Conservation (phyloP, 164 flowering plant species). For the Liquidambar formosana region DNA sequence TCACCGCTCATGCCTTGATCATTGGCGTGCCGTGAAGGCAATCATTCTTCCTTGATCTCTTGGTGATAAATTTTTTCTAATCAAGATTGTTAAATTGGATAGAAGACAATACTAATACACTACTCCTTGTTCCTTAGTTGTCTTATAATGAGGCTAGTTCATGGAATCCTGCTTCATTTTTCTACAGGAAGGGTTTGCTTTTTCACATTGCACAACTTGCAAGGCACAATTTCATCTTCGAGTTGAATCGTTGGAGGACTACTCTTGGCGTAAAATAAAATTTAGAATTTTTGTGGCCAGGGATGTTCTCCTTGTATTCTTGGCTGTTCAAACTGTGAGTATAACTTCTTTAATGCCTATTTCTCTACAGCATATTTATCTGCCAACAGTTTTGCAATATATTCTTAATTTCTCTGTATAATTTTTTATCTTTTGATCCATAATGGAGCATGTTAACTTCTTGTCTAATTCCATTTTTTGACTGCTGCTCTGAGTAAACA, state of each 20-base stretch:
- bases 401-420: too few species aligned
- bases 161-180: too few species aligned
- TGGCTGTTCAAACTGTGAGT: conserved; percentile 88
- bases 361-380: too few species aligned
- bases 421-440: too few species aligned
- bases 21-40: conserved; percentile 91
- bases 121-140: too few species aligned
- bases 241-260: conserved; percentile 60
- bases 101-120: too few species aligned
- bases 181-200: conserved; percentile 96
- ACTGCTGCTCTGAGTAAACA: too few species aligned
- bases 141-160: too few species aligned
- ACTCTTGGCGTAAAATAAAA: conserved; percentile 85
- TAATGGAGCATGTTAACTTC: too few species aligned
- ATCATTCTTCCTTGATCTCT: background rate
- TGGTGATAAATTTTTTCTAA: background rate
- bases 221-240: conserved; percentile 90
- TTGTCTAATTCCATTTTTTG: too few species aligned
- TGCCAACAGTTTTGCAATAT: too few species aligned
- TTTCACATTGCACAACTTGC: conserved; percentile 96
- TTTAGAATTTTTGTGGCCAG: conserved; percentile 91
- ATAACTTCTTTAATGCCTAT: background rate
- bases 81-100: too few species aligned
- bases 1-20: conserved; percentile 85
- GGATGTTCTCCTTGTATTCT: conserved; percentile 84